Percentiles rank a stretch among this genome's conserved stretches.
Evolutionary conservation across 768 basidiomycete genomes (phyloP).

Genomic region (Pulveroboletus sp.): DNA sequence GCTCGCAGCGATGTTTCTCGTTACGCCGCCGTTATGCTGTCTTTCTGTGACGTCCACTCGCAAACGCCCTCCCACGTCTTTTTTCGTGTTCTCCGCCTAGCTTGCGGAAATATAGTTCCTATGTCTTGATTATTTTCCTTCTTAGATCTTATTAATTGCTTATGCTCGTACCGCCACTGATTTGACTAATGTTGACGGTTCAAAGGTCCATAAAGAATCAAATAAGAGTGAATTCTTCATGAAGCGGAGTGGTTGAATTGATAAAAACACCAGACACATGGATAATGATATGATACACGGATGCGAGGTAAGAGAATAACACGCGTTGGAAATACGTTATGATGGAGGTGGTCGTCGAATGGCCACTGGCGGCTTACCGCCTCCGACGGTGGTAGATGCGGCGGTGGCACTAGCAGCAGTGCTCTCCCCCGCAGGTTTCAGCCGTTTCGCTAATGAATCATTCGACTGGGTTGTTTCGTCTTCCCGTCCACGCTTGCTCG

Average conservation of each 20-base stretch:
- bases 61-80: conserved; percentile 12
- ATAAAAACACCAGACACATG: neutral
- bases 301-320: neutral
- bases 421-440: conserved; percentile 46
- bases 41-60: conserved; percentile 12
- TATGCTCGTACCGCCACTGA: conserved; percentile 4
- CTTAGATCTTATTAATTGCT: conserved; percentile 18
- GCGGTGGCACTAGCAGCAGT: neutral
- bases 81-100: conserved; percentile 1
- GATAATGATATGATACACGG: conserved; percentile 27
- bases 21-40: conserved; percentile 14
- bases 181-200: neutral
- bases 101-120: neutral
- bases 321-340: neutral
- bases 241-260: neutral
- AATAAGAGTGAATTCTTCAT: neutral
- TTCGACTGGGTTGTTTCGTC: conserved; percentile 40
- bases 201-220: neutral
- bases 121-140: conserved; percentile 1
- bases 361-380: conserved; percentile 31
- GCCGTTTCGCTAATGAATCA: conserved; percentile 60
- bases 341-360: conserved; percentile 31
- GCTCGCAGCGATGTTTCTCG: conserved; percentile 12
- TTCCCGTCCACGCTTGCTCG: conserved; percentile 60
- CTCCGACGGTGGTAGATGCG: conserved; percentile 4